Evolutionary conservation across 129 eudicot species (phyloP).

Genomic region (Tagetes patula): DNA sequence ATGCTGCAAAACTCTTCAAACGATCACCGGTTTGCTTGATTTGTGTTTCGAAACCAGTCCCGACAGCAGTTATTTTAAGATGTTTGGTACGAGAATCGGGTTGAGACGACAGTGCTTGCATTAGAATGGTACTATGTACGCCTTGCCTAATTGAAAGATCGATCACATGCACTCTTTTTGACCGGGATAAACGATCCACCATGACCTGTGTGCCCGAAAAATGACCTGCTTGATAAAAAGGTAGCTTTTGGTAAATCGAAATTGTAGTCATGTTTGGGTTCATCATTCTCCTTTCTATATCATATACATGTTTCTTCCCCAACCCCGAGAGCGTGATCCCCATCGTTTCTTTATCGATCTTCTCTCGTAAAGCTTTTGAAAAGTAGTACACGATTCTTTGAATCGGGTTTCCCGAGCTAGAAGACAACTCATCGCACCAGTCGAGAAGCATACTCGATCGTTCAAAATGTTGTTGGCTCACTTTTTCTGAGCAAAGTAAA

Average conservation of each 20-base stretch:
- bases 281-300: constrained; percentile 20
- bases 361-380: constrained; percentile 48
- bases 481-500: constrained; percentile 44
- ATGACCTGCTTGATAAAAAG: constrained; percentile 39
- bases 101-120: constrained; percentile 46
- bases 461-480: constrained; percentile 33
- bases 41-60: constrained; percentile 5
- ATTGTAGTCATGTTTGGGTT: constrained; percentile 8
- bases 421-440: constrained; percentile 30
- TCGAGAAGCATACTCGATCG: constrained; percentile 46
- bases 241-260: constrained; percentile 34
- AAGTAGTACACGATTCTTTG: constrained; percentile 54
- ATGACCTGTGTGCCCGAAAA: constrained; percentile 38
- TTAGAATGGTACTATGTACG: constrained; percentile 31
- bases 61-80: constrained; percentile 43
- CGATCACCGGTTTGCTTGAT: constrained; percentile 33
- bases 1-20: constrained; percentile 35
- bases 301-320: constrained; percentile 15
- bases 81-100: constrained; percentile 22
- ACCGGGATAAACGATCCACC: constrained; percentile 24
- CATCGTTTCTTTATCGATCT: constrained; percentile 46
- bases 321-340: background rate
- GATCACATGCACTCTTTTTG: constrained; percentile 38
- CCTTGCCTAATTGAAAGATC: constrained; percentile 38
- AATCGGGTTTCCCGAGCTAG: constrained; percentile 30